phyloP scores from a whole-genome alignment of 2,329 filamentous ascomycete genomes.

The Aphanocladium album region DNA sequence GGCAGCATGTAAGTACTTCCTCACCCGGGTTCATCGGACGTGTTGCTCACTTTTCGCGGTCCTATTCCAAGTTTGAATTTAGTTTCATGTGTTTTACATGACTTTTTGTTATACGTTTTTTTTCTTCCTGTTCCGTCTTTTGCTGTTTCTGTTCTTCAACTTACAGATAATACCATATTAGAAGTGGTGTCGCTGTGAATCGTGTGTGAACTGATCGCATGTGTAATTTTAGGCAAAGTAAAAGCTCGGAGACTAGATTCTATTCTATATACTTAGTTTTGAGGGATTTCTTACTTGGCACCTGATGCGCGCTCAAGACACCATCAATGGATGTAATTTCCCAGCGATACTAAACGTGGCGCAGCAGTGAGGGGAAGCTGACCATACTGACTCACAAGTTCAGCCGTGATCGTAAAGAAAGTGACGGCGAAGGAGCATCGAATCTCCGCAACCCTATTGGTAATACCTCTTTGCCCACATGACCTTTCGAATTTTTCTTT shows the following conservation, averaged over 20 bases:
- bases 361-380: constrained; percentile 2
- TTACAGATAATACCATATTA: background rate
- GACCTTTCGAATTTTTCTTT: background rate
- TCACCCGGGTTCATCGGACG: no score
- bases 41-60: background rate
- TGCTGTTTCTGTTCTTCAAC: background rate
- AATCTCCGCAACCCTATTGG: background rate
- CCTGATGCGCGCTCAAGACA: background rate
- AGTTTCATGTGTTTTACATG: background rate
- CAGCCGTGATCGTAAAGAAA: background rate
- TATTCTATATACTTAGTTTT: background rate
- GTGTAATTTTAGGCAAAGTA: background rate
- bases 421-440: background rate
- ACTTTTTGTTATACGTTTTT: background rate
- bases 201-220: background rate
- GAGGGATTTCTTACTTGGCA: background rate
- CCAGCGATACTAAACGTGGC: background rate
- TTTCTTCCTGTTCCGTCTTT: no score
- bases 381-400: background rate
- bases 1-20: background rate
- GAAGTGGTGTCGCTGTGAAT: background rate
- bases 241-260: background rate
- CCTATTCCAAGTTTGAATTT: background rate
- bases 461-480: background rate
- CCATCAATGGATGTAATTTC: background rate